These are phyloP conservation scores for Colletotrichum chrysophilum DNA, from an alignment of 2,329 filamentous ascomycete species.

Conservation along the genomic window DNA sequence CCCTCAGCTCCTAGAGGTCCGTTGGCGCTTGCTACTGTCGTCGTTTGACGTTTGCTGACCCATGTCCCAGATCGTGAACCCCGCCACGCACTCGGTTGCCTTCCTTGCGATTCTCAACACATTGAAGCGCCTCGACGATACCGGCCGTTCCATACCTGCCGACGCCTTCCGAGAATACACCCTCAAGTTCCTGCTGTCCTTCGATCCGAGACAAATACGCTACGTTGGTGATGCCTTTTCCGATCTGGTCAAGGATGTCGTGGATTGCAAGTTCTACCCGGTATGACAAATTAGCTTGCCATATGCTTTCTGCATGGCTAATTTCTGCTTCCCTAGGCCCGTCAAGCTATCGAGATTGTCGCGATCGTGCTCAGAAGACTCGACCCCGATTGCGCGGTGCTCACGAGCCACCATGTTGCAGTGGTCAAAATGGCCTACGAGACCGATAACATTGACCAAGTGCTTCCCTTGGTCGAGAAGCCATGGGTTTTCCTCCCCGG, in stretches of 20 bases:
- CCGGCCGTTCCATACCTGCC: background rate
- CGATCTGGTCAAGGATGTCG: slow-evolving; percentile 47
- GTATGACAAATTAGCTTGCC: slow-evolving; percentile 34
- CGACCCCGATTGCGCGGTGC: slow-evolving; percentile 69
- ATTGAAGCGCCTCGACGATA: slow-evolving; percentile 30
- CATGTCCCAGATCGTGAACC: slow-evolving; percentile 47
- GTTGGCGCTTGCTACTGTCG: background rate
- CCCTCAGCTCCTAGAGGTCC: slow-evolving; percentile 45
- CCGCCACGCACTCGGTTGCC: slow-evolving; percentile 54
- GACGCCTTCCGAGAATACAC: slow-evolving; percentile 43
- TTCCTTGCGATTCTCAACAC: slow-evolving; percentile 53
- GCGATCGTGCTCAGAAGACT: slow-evolving; percentile 65
- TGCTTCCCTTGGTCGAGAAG: slow-evolving; percentile 66
- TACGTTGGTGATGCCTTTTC: slow-evolving; percentile 51
- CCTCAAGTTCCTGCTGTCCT: slow-evolving; percentile 50
- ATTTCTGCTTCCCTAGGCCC: slow-evolving; percentile 40
- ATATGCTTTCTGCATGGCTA: background rate
- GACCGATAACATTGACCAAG: slow-evolving; percentile 56
- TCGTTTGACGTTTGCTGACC: background rate
- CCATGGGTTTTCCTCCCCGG: slow-evolving; percentile 70
- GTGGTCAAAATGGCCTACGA: slow-evolving; percentile 65
- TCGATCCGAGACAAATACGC: slow-evolving; percentile 57
- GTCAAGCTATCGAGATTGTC: slow-evolving; percentile 49
- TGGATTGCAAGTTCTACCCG: slow-evolving; percentile 43
- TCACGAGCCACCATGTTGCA: slow-evolving; percentile 67